Evolutionary conservation across 2,329 filamentous ascomycete genomes (phyloP).

Genomic region (Stemphylium vesicarium): DNA sequence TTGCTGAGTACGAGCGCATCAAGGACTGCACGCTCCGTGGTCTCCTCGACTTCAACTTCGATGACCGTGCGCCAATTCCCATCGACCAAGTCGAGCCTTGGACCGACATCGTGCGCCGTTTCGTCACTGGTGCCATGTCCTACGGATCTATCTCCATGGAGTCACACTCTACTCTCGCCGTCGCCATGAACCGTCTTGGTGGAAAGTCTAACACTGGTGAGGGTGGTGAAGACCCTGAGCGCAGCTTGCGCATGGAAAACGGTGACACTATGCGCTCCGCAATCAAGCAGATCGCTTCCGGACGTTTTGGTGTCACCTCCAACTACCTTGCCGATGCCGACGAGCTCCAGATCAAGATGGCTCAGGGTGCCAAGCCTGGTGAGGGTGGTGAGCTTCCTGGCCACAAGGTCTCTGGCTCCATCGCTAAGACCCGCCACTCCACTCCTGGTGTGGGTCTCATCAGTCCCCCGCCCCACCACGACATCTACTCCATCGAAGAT

Average conservation of each 20-base stretch:
- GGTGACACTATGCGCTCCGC: slow-evolving; percentile 97
- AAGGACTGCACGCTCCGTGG: slow-evolving; percentile 95
- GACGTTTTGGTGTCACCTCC: slow-evolving; percentile 94
- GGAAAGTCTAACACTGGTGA: slow-evolving; percentile 98
- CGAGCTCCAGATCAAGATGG: slow-evolving; percentile 99
- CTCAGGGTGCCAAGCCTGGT: slow-evolving; percentile 95
- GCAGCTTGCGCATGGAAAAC: slow-evolving; percentile 83
- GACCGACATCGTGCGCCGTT: slow-evolving; percentile 96
- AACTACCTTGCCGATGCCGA: slow-evolving; percentile 94
- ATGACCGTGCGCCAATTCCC: slow-evolving; percentile 80
- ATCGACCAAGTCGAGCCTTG: slow-evolving; percentile 98
- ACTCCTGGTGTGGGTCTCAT: slow-evolving; percentile 96
- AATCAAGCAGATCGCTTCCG: slow-evolving; percentile 97
- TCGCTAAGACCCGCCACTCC: slow-evolving; percentile 92
- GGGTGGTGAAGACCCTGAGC: slow-evolving; percentile 93
- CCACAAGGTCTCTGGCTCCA: slow-evolving; percentile 94
- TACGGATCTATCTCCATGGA: slow-evolving; percentile 99
- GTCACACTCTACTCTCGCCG: slow-evolving; percentile 91
- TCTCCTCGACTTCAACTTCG: slow-evolving; percentile 94
- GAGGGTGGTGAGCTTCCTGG: slow-evolving; percentile 97
- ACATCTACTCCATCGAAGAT: slow-evolving; percentile 98
- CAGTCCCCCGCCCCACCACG: slow-evolving; percentile 93
- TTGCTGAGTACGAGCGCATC: slow-evolving; percentile 92
- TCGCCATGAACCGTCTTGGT: slow-evolving; percentile 95
- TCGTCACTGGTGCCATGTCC: slow-evolving; percentile 97